These are phyloP conservation scores for Ogataea methylovora DNA, from an alignment of 805 yeast genomes.

Conservation along the genomic window DNA sequence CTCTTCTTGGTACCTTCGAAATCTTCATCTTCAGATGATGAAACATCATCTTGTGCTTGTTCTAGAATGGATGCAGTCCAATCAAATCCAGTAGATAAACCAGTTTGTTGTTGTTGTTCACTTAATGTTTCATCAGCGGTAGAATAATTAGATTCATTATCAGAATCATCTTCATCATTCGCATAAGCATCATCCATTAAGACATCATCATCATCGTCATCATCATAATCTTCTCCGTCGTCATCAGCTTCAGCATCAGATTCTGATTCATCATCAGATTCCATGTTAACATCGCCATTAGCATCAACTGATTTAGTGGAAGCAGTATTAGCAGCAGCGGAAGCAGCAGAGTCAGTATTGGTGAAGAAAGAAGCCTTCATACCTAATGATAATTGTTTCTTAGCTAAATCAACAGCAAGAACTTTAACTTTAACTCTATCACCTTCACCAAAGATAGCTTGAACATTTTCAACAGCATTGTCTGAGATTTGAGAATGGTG, in stretches of 20 bases:
- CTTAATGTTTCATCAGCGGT: constrained; percentile 20
- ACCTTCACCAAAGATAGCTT: constrained; percentile 73
- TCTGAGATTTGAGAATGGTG: constrained; percentile 83
- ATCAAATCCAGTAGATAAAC: constrained; percentile 85
- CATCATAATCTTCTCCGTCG: constrained; percentile 24
- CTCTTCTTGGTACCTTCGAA: constrained; percentile 34
- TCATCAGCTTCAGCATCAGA: constrained; percentile 24
- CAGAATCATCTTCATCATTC: constrained; percentile 29
- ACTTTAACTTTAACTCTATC: constrained; percentile 86
- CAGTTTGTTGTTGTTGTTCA: constrained; percentile 30
- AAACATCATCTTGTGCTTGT: constrained; percentile 57
- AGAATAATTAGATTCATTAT: constrained; percentile 8
- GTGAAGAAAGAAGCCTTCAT: constrained; percentile 88
- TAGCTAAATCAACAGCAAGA: constrained; percentile 50
- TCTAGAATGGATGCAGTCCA: constrained; percentile 92
- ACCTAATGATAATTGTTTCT: constrained; percentile 78
- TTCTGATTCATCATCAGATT: constrained; percentile 19
- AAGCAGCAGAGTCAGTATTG: constrained; percentile 8
- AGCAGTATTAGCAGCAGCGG: constrained; percentile 21
- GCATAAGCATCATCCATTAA: constrained; percentile 23
- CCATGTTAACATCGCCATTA: constrained; percentile 24
- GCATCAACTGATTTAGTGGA: constrained; percentile 4
- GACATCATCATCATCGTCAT: constrained; percentile 18
- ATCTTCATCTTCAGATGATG: constrained; percentile 48
- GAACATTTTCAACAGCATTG: constrained; percentile 47